Evolutionary conservation across 106 monocot species (phyloP).

Genomic region (Platanthera zijinensis): DNA sequence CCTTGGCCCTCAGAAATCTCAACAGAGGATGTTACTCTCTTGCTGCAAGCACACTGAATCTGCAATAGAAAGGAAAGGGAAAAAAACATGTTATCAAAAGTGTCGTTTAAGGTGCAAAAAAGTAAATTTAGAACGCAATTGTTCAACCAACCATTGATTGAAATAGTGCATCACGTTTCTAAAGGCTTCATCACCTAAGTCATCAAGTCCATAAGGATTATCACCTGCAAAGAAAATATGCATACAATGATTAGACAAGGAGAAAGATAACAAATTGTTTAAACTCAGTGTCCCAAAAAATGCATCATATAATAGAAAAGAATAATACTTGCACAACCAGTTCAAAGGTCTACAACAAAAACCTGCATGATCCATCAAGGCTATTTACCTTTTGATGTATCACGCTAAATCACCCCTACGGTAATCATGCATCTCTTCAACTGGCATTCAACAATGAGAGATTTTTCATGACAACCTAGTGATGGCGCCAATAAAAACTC

Average conservation of each 20-base stretch:
- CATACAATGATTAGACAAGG: not conserved
- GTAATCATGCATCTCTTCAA: conserved; percentile 2
- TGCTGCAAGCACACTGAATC: conserved; percentile 54
- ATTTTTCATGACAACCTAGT: not conserved
- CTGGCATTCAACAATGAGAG: not conserved
- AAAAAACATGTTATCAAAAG: not conserved
- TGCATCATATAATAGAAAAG: not conserved
- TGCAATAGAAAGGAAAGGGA: conserved; percentile 15
- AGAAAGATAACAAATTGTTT: not conserved
- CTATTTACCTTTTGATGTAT: conserved; percentile 1
- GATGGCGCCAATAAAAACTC: not conserved
- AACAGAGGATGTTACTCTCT: conserved; percentile 22
- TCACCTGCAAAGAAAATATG: not conserved
- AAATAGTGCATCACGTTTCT: conserved; percentile 15
- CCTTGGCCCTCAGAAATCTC: conserved; percentile 19
- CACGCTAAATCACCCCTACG: conserved; percentile 1
- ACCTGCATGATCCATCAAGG: conserved; percentile 7
- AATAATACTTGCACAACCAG: not conserved
- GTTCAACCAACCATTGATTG: conserved; percentile 39
- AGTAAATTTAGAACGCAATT: not conserved
- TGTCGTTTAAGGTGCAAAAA: not conserved
- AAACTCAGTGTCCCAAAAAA: not conserved
- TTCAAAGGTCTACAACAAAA: conserved; percentile 1
- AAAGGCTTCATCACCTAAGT: not conserved
- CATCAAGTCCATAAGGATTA: not conserved